These are phyloP conservation scores for Kazachstania sp. DNA, from an alignment of 1,139 yeast species.

Conservation along the genomic window DNA sequence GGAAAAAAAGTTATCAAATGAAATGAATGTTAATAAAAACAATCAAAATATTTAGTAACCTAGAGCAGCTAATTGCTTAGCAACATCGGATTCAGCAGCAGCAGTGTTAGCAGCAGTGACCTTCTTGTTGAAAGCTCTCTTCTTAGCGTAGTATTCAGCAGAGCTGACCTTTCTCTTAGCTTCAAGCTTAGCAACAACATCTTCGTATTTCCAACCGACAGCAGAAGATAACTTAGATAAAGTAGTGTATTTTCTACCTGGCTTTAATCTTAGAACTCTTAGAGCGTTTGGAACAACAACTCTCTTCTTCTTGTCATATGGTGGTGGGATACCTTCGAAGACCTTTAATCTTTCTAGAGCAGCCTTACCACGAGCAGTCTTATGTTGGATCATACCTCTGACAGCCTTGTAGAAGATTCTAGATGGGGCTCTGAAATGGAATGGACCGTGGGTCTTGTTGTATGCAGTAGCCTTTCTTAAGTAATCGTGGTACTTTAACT, in stretches of 20 bases:
- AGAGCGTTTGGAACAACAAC: constrained; percentile 99
- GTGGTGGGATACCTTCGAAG: constrained; percentile 99
- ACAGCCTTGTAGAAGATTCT: constrained; percentile 99
- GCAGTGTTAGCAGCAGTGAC: constrained; percentile 75
- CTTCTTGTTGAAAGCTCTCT: constrained; percentile 94
- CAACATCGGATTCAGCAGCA: constrained; percentile 60
- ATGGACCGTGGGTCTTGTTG: constrained; percentile 99
- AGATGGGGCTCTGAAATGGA: constrained; percentile 99
- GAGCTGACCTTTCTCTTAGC: constrained; percentile 99
- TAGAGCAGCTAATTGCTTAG: constrained; percentile 73
- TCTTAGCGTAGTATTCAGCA: constrained; percentile 98
- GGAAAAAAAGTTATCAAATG: background rate
- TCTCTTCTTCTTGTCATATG: constrained; percentile 99
- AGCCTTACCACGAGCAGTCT: constrained; percentile 99
- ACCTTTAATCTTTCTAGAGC: constrained; percentile 99
- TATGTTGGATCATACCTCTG: constrained; percentile 99
- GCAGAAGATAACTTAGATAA: constrained; percentile 93
- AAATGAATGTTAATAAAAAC: background rate
- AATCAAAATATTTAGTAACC: constrained; percentile 53
- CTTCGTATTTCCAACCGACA: constrained; percentile 99
- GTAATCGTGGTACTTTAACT: constrained; percentile 99
- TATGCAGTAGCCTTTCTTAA: constrained; percentile 98
- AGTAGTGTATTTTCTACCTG: constrained; percentile 99
- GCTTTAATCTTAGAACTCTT: constrained; percentile 98
- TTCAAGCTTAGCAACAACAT: constrained; percentile 94